phyloP scores from a whole-genome alignment of 352 stramenopile species.

The Pythium volutum region DNA sequence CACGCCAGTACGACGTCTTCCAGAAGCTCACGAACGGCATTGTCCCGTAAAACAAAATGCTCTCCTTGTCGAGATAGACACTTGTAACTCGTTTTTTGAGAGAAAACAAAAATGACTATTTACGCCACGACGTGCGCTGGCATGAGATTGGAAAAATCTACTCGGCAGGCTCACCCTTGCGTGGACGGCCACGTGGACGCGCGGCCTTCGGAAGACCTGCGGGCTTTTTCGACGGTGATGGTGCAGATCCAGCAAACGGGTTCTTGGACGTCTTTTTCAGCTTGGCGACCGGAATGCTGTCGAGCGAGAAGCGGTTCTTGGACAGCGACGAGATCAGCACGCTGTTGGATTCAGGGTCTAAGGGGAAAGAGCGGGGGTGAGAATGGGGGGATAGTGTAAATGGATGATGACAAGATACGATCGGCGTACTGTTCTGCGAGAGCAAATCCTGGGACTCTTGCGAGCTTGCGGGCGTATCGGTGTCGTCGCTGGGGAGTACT shows the following conservation, averaged over 20 bases:
- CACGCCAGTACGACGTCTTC: constrained; percentile 90
- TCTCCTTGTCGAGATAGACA: not conserved
- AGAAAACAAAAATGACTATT: constrained; percentile 20
- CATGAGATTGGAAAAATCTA: not conserved
- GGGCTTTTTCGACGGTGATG: not conserved
- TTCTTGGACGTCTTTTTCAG: constrained; percentile 83
- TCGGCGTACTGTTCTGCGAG: constrained; percentile 37
- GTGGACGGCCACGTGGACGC: constrained; percentile 18
- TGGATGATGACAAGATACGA: not conserved
- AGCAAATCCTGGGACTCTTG: constrained; percentile 53
- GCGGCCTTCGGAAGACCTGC: not conserved
- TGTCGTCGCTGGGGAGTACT: constrained; percentile 20
- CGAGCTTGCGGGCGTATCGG: constrained; percentile 32
- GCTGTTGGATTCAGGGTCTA: constrained; percentile 58
- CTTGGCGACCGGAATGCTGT: constrained; percentile 70
- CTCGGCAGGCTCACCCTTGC: constrained; percentile 12
- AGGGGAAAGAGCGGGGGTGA: not conserved
- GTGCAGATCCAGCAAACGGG: constrained; percentile 42
- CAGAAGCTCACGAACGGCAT: constrained; percentile 92
- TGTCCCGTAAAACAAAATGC: constrained; percentile 41
- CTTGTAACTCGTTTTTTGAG: not conserved
- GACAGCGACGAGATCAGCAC: constrained; percentile 56
- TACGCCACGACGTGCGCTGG: constrained; percentile 10
- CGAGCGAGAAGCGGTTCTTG: constrained; percentile 75
- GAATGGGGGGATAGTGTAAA: not conserved